Conservation (phyloP, 371 early-diverging fungal species). For the Massospora cicadina region DNA sequence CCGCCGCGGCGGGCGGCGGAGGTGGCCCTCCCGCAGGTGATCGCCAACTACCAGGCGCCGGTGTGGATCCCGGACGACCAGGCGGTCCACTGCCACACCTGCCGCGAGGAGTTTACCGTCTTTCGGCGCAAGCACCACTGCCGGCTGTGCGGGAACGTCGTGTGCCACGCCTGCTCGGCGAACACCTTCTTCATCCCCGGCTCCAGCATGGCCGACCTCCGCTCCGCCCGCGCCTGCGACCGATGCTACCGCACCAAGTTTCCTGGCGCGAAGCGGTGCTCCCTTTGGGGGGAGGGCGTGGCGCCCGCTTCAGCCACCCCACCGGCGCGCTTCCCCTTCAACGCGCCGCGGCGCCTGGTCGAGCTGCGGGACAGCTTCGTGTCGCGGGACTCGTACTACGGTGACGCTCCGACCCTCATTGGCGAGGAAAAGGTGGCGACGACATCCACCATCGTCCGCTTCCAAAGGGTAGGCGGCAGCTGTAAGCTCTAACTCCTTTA, state of each 20-base stretch:
- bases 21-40: slow-evolving; percentile 16
- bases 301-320: not conserved
- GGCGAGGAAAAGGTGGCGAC: not conserved
- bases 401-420: not conserved
- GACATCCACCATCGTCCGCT: not conserved
- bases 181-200: slow-evolving; percentile 17
- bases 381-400: slow-evolving; percentile 8
- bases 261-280: slow-evolving; percentile 8
- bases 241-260: slow-evolving; percentile 14
- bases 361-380: slow-evolving; percentile 4
- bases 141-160: slow-evolving; percentile 48
- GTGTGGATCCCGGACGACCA: slow-evolving; percentile 45
- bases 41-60: slow-evolving; percentile 40
- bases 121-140: slow-evolving; percentile 46
- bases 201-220: slow-evolving; percentile 11
- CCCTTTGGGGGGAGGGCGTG: not conserved
- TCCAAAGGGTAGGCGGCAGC: slow-evolving; percentile 4
- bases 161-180: slow-evolving; percentile 46
- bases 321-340: slow-evolving; percentile 3
- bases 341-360: slow-evolving; percentile 3
- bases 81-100: slow-evolving; percentile 30
- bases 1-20: slow-evolving; percentile 11
- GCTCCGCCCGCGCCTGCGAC: slow-evolving; percentile 16
- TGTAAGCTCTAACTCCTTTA: not conserved
- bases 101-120: slow-evolving; percentile 30